Base-by-base conservation (phyloP, 352 stramenopile species). In the Phytopythium aichiense region DNA sequence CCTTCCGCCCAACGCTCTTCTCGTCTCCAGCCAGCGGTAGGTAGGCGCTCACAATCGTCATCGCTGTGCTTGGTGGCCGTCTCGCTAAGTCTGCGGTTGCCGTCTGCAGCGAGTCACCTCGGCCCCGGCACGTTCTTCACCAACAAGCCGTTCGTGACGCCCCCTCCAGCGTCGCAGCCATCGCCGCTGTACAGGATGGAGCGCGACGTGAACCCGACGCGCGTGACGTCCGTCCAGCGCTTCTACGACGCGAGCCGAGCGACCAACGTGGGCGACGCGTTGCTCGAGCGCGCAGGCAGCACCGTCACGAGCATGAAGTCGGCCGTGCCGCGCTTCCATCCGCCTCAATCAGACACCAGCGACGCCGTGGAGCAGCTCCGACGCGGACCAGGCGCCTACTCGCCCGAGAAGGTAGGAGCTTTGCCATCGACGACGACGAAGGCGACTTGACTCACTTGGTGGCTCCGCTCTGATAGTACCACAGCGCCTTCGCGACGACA, bases 1-100 rank as follows among this genome's bases (percentile, higher is more conserved):
- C 77, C 18, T 89, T 87, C 49, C 77, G 79, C 22, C 51, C 45
- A 5, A 89, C 79, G 4, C 58, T 73, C 38, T 86, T 89, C 52
- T 70, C 61, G n/a, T 52, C 25, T 28, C 18, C 33, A 9, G 7
- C 30, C 53, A 8, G 31, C 53, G n/a, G 28, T 60, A 16, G 38
- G 38, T 45, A 8, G 13, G n/a, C 43, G 28, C 12, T 40, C 15
- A 2, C 7, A 16, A 15, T 45, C 18, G 18, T 20, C 16, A 1
- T 30, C 46, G 5, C n/a, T n/a, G 37, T 8, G 16, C 38, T 9
- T 43, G 16, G 18, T 13, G 16, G n/a, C 11, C 33, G 33, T 38
- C 28, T 52, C 55, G n/a, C 20, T 31, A 38, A 38, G 33, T 33
- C 22, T 18, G 15, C 16, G 15, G 22, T 43, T 43, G 68, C 55